Evolutionary conservation across 805 yeast genomes (phyloP).

Genomic region (Zygoascus biomembranicola): DNA sequence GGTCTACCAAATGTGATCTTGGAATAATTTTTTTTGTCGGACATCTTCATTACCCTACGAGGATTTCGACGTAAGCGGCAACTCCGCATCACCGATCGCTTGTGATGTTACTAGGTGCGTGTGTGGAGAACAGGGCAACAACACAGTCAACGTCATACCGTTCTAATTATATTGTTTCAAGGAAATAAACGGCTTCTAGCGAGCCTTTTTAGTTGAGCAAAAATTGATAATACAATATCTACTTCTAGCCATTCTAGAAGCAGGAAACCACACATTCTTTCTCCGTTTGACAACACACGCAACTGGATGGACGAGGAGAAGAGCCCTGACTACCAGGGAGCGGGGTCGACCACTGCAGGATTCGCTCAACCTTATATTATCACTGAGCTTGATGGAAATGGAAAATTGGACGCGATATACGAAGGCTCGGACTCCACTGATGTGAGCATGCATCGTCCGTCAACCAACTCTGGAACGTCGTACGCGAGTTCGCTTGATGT

Average conservation of each 20-base stretch:
- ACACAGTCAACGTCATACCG: too few relatives aligned
- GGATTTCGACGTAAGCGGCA: neutral
- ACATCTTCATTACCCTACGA: neutral
- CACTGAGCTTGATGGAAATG: constrained; percentile 18
- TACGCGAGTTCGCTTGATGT: neutral
- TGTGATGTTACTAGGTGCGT: too few relatives aligned
- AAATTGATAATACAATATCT: too few relatives aligned
- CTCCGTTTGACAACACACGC: too few relatives aligned
- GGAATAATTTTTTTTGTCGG: neutral
- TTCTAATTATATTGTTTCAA: too few relatives aligned
- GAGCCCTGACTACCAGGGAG: neutral
- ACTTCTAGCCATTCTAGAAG: too few relatives aligned
- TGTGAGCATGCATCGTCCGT: constrained; percentile 1
- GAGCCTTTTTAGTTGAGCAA: too few relatives aligned
- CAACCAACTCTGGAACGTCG: constrained; percentile 1
- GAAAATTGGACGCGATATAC: constrained; percentile 13
- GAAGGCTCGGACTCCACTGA: constrained; percentile 8
- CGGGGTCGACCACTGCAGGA: neutral
- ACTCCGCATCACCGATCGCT: neutral
- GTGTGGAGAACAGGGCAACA: too few relatives aligned
- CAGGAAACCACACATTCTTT: too few relatives aligned
- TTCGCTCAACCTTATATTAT: neutral
- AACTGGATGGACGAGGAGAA: neutral
- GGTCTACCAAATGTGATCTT: neutral
- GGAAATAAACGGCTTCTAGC: too few relatives aligned